Conservation (phyloP, 306 rosid species). For the Prunus campanulata region DNA sequence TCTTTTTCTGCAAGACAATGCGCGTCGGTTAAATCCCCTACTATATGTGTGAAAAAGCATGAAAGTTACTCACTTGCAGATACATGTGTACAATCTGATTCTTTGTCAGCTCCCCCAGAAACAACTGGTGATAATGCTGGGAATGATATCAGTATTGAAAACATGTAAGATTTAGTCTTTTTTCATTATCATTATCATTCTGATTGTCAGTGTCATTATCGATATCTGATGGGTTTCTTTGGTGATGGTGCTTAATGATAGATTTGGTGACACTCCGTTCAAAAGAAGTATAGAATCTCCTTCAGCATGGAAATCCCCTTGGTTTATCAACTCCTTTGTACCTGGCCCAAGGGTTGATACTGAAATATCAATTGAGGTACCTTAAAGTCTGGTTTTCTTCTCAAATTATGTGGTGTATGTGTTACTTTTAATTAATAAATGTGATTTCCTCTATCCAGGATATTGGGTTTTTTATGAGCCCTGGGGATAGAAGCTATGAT, state of each 20-base stretch:
- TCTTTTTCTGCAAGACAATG: slow-evolving; percentile 36
- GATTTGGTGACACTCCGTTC: slow-evolving; percentile 81
- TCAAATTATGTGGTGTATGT: neutral
- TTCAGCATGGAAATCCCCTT: slow-evolving; percentile 95
- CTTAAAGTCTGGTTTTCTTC: slow-evolving; percentile 7
- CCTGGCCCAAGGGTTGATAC: slow-evolving; percentile 74
- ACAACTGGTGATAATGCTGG: slow-evolving; percentile 36
- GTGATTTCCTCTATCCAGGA: slow-evolving; percentile 51
- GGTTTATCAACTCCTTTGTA: slow-evolving; percentile 74
- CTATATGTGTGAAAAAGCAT: slow-evolving; percentile 40
- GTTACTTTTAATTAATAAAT: neutral
- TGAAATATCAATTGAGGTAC: slow-evolving; percentile 90
- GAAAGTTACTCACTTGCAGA: slow-evolving; percentile 45
- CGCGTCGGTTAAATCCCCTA: slow-evolving; percentile 47
- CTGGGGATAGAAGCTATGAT: slow-evolving; percentile 79
- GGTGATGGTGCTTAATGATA: slow-evolving; percentile 38
- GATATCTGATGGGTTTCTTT: slow-evolving; percentile 22
- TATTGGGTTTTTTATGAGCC: slow-evolving; percentile 79
- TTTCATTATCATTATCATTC: neutral
- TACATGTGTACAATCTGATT: slow-evolving; percentile 38
- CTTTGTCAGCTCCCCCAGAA: slow-evolving; percentile 46
- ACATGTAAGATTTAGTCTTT: slow-evolving; percentile 59
- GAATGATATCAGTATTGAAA: slow-evolving; percentile 44
- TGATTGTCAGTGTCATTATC: neutral
- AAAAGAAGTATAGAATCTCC: slow-evolving; percentile 94